phyloP scores from a whole-genome alignment of 2,329 filamentous ascomycete species.

The Hypoxylon sp. region DNA sequence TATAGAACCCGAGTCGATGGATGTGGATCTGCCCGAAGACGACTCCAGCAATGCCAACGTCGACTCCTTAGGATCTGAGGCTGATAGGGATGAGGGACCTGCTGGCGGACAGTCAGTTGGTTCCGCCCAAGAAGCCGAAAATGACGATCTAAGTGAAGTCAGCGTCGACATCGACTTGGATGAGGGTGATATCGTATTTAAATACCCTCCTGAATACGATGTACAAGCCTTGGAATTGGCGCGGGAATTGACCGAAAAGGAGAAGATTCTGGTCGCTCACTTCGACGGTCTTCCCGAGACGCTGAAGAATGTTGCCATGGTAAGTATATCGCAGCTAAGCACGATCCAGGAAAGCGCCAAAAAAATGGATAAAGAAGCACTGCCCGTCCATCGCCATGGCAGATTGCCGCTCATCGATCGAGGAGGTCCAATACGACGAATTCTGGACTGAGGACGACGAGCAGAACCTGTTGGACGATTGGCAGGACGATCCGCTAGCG shows the following conservation, averaged over 20 bases:
- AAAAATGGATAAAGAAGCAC: not conserved
- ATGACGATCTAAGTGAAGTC: no score
- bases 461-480: not conserved
- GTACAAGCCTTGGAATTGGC: not conserved
- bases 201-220: no score
- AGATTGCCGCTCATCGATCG: not conserved
- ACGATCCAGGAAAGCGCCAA: not conserved
- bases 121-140: no score
- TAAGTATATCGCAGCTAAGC: not conserved
- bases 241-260: not conserved
- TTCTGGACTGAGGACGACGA: not conserved
- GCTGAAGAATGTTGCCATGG: slow-evolving; percentile 3
- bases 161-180: no score
- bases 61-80: no score
- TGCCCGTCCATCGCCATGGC: not conserved
- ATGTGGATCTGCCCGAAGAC: no score
- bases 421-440: no score
- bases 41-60: no score
- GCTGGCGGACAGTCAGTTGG: no score
- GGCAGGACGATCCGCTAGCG: not conserved
- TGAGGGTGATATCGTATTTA: no score
- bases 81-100: no score
- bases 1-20: no score
- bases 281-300: not conserved
- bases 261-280: slow-evolving; percentile 1